phyloP scores from a whole-genome alignment of 306 rosid species.

The Acacia acuminata region DNA sequence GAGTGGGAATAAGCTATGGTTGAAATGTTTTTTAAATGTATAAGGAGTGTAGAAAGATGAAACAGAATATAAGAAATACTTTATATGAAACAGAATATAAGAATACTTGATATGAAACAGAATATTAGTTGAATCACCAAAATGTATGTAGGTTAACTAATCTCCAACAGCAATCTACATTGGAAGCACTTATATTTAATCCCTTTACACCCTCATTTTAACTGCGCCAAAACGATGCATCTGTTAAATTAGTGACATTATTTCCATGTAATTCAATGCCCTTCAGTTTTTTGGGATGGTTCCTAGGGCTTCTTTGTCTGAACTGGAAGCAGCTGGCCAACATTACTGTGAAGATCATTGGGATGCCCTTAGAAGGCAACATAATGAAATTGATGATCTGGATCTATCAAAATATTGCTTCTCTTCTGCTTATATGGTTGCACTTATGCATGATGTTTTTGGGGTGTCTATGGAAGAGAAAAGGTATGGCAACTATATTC shows the following conservation, averaged over 20 bases:
- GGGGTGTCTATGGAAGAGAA: conserved; percentile 43
- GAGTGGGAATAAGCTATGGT: not conserved
- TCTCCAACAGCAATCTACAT: not conserved
- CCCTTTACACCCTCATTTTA: not conserved
- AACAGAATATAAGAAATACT: too few species aligned
- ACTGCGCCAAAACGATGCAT: not conserved
- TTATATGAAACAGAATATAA: not conserved
- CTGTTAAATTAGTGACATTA: conserved; percentile 13
- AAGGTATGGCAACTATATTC: conserved; percentile 41
- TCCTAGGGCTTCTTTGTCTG: conserved; percentile 45
- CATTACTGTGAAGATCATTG: conserved; percentile 55
- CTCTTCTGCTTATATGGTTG: conserved; percentile 57
- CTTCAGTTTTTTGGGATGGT: conserved; percentile 53
- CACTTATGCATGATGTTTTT: conserved; percentile 49
- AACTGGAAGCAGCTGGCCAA: conserved; percentile 47
- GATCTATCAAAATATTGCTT: conserved; percentile 52
- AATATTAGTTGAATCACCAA: not conserved
- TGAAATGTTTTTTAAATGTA: not conserved
- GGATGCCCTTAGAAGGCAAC: conserved; percentile 44
- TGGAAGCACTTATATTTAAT: not conserved
- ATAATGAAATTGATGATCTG: conserved; percentile 38
- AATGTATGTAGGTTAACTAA: not conserved
- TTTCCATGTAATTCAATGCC: conserved; percentile 5
- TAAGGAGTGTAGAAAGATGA: not conserved
- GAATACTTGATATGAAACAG: not conserved